Evolutionary conservation across 2,329 filamentous ascomycete genomes (phyloP).

Genomic region (Cordyceps javanica): DNA sequence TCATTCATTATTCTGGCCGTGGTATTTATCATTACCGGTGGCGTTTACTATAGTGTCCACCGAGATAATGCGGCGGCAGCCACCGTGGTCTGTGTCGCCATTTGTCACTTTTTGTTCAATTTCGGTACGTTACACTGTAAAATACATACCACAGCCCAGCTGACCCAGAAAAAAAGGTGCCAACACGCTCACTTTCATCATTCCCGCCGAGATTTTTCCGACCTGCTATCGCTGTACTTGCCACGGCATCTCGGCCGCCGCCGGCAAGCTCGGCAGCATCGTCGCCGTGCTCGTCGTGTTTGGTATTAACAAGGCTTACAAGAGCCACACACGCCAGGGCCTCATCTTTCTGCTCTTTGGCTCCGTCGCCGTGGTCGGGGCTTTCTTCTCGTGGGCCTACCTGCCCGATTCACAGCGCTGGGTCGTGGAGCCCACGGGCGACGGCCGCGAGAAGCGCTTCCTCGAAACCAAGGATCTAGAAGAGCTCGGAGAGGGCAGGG

Average conservation of each 20-base stretch:
- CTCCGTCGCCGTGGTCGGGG: conserved; percentile 42
- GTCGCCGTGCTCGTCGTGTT: conserved; percentile 45
- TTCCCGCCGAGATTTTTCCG: conserved; percentile 59
- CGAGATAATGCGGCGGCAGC: conserved; percentile 35
- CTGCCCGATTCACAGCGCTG: conserved; percentile 42
- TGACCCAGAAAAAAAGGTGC: conserved; percentile 38
- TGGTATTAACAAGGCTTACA: conserved; percentile 41
- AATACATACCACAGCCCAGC: background rate
- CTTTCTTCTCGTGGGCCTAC: conserved; percentile 46
- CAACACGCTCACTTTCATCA: conserved; percentile 57
- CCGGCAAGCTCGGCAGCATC: conserved; percentile 53
- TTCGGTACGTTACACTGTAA: conserved; percentile 33
- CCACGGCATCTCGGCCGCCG: conserved; percentile 55
- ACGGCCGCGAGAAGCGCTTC: conserved; percentile 29
- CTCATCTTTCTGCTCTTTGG: conserved; percentile 46
- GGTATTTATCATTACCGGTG: conserved; percentile 43
- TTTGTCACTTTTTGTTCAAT: conserved; percentile 51
- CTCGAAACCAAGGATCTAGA: conserved; percentile 44
- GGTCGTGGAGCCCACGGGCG: conserved; percentile 18
- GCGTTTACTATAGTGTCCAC: conserved; percentile 43
- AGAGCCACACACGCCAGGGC: conserved; percentile 36
- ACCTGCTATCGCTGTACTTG: conserved; percentile 58
- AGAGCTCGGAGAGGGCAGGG: conserved; percentile 43
- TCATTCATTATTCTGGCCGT: conserved; percentile 42
- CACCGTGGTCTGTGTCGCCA: conserved; percentile 44